Base-by-base conservation (phyloP, 129 eudicot species). In the Arctium lappa region DNA sequence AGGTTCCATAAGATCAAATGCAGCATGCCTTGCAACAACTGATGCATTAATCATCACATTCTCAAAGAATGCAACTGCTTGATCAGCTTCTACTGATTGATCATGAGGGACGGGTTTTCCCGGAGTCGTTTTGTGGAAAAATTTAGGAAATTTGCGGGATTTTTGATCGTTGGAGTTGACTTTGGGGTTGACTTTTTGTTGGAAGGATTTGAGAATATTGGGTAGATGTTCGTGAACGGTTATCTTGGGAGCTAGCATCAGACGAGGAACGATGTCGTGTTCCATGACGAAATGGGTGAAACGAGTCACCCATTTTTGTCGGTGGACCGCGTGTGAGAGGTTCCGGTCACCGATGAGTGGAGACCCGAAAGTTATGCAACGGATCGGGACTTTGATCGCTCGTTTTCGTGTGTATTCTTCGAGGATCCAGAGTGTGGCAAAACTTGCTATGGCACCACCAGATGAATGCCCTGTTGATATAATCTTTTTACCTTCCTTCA, bases 401-500 rank as follows among this genome's bases (percentile, higher is more conserved):
- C 22, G 38, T 80, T 66, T 80, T 81, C 88, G 86, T 15, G 63
- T 83, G 88, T 78, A 84, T 74, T 77, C 80, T 56, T 94, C 97
- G 39, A 95, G 83, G 81, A 87, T 87, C 94, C 97, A 92, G 29
- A 95, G 88, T 63, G 98, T 83, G 78, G 92, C 87, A 78, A 92
- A 83, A 74, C 89, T 91, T 83, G 98, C 97, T 15, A 81, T 69
- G 68, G 93, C 84, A 40, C 92, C 98, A 42, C 94, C 97, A 0
- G 88, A 87, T 37, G 93, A 89, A 76, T 95, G 97, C 9, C 98
- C 97, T n/a, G 97, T 56, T 73, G 92, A 85, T 32, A 95, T 79
- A 31, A 92, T 65, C 38, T 89, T 90, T 81, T 81, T 95, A 3
- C n/a, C 74, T 11, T 85, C 90, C 7, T 73, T 29, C n/a, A 88